Conservation (phyloP, 768 basidiomycete genomes). For the Tricholoma sp. region DNA sequence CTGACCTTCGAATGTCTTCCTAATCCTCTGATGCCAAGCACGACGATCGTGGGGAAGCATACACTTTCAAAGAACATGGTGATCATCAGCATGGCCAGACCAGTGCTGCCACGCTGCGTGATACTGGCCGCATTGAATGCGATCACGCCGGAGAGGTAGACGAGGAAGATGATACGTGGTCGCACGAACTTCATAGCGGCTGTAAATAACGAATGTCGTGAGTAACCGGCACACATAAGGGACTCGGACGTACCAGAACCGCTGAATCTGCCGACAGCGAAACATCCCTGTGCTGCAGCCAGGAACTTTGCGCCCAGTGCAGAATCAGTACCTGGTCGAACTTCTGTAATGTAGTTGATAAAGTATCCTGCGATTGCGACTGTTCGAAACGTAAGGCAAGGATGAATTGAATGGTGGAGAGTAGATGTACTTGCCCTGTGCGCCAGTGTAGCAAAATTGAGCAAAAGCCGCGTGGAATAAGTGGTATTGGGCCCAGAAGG, state of each 20-base stretch:
- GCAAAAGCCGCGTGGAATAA: conserved; percentile 29
- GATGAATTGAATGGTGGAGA: neutral
- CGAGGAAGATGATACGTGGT: conserved; percentile 24
- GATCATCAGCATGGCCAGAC: conserved; percentile 26
- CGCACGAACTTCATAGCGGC: conserved; percentile 25
- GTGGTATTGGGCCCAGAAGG: conserved; percentile 24
- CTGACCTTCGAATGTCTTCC: conserved; percentile 26
- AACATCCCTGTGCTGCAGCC: conserved; percentile 28
- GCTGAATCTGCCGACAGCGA: conserved; percentile 26
- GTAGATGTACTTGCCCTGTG: conserved; percentile 20
- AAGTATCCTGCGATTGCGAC: conserved; percentile 29
- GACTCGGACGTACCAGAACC: conserved; percentile 21
- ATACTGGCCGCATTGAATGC: conserved; percentile 26
- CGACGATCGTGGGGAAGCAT: conserved; percentile 32
- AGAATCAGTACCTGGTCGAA: conserved; percentile 17
- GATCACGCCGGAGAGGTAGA: conserved; percentile 23
- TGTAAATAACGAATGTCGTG: neutral
- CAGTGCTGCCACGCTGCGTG: conserved; percentile 24
- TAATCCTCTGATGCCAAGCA: conserved; percentile 27
- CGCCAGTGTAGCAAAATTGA: conserved; percentile 28
- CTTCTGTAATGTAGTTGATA: conserved; percentile 30
- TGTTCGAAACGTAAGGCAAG: conserved; percentile 3
- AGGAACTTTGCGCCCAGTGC: conserved; percentile 26
- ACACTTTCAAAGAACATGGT: conserved; percentile 32
- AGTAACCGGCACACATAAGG: neutral